Base-by-base conservation (phyloP, 2,329 filamentous ascomycete species). In the Xylariaceae sp. region DNA sequence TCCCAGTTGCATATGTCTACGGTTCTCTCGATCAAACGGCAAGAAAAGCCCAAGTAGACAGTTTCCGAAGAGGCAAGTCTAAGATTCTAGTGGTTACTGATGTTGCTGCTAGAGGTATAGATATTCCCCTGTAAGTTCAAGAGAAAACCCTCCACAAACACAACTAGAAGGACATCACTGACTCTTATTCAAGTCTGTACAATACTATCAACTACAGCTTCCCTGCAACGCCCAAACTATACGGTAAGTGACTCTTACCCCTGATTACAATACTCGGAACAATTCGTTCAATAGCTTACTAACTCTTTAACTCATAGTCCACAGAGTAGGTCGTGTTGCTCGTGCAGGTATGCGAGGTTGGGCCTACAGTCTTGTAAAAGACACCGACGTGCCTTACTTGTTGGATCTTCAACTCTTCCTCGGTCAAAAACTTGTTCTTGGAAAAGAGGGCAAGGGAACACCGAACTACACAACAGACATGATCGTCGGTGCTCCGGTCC, bases 151-250 rank as follows among this genome's bases (percentile, higher is more conserved):
- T 30, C 9, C 13, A 39, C 51, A 13, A 51, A 47, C 17, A 11
- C n/a, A 53, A n/a, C 13, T 37, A 8, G 45, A 23, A 39, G 4
- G 3, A 9, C 13, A 18, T 34, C 49, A 30, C 61, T 62, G n/a
- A 62, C 47, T 15, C n/a, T 39, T 50, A 84, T 97, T 18, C 7
- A 37, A 62, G 61, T 51, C 81, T 99, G 42, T 92, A 91, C 58
- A 97, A 99, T 72, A 94, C 99, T 60, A 93, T 99, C 78, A 97
- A 99, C 78, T 99, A 96, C 75, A 93, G 97, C 71, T 99, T 99
- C 65, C 93, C 94, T 2, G 89, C 93, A 1, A 94, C 97, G 70
- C 91, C 94, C 17, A 99, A 99, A 76, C 87, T 99, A 48, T 99
- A 95, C 69, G 39, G 62, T 63, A 63, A 52, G 62, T 57, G 18